Conservation (phyloP, 768 basidiomycete species). For the Leccinum boreale region DNA sequence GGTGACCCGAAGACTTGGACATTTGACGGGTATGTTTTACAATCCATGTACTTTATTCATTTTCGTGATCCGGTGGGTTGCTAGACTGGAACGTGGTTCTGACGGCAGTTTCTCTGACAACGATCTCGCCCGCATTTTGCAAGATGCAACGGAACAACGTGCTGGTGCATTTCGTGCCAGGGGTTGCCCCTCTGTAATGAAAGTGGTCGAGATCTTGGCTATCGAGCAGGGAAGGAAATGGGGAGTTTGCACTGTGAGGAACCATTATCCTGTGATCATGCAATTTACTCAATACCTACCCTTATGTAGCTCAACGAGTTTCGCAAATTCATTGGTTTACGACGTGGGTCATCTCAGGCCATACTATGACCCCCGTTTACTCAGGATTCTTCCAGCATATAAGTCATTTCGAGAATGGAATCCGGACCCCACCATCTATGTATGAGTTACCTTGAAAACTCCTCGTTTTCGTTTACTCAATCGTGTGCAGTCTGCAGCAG, state of each 20-base stretch:
- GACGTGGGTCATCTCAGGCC: slow-evolving; percentile 41
- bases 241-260: slow-evolving; percentile 67
- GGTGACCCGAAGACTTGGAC: slow-evolving; percentile 45
- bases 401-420: slow-evolving; percentile 71
- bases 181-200: slow-evolving; percentile 64
- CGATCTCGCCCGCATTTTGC: slow-evolving; percentile 61
- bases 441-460: slow-evolving; percentile 26
- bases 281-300: background rate
- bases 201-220: slow-evolving; percentile 64
- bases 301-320: slow-evolving; percentile 61
- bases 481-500: slow-evolving; percentile 51
- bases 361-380: background rate
- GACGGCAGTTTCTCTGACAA: slow-evolving; percentile 59
- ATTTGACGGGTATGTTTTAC: slow-evolving; percentile 42
- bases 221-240: slow-evolving; percentile 66
- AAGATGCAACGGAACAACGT: slow-evolving; percentile 53
- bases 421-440: slow-evolving; percentile 51
- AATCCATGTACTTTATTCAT: background rate
- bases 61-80: background rate
- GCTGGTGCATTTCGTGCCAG: slow-evolving; percentile 67
- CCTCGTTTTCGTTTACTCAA: background rate
- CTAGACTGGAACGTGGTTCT: slow-evolving; percentile 47
- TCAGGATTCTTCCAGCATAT: slow-evolving; percentile 46
- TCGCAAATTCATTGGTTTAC: slow-evolving; percentile 66
- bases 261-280: background rate